Base-by-base conservation (phyloP, 352 stramenopile genomes). In the Phytopythium kandeliae region DNA sequence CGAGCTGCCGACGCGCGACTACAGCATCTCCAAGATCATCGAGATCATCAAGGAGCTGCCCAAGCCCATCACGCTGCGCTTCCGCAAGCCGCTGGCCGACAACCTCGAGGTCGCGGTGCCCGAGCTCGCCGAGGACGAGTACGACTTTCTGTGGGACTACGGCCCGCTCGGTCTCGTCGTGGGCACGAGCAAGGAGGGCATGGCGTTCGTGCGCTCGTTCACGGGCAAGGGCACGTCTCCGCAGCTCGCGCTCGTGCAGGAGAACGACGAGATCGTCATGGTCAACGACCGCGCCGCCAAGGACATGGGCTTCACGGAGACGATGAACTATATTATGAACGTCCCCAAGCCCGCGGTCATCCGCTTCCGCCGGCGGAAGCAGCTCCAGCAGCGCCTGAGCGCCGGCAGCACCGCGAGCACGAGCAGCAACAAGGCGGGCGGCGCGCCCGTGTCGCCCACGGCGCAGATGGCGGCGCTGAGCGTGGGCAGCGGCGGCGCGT, bases 311-410 rank as follows among this genome's bases (percentile, higher is more conserved):
- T 93, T 93, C 54, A 70, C 73, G 3, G 73, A 85, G 59, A 86
- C 60, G n/a, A 91, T 93, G 78, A 70, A 85, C 51, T 89, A 88
- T 61, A 79, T 93, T 62, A 89, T 89, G 78, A 83, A 86, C 58
- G 78, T 90, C 38, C 76, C 79, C 48, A 91, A 91, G 67, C 82
- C 82, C 6, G 78, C 79, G 0, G 71, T 90, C 2, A 71, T 93
- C 21, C 78, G 82, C 6, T 93, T 93, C 54, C 76, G 77, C 48
- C 68, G 74, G 24, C 54, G 28, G 16, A 28, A 51, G 9, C 7
- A 51, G n/a, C n/a, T n/a, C 4, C 30, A 46, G 22, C 21, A 11
- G 24, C 34, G 40, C 1, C 34, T 49, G 4, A 55, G 37, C 26
- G 49, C 37, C 1, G 49, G 49, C 37, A 49, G 38, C 40, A 55